Evolutionary conservation across 148 eudicot species (phyloP), one percentile per base, ranked within the genome.

Genomic region (Nepenthes gracilis): DNA sequence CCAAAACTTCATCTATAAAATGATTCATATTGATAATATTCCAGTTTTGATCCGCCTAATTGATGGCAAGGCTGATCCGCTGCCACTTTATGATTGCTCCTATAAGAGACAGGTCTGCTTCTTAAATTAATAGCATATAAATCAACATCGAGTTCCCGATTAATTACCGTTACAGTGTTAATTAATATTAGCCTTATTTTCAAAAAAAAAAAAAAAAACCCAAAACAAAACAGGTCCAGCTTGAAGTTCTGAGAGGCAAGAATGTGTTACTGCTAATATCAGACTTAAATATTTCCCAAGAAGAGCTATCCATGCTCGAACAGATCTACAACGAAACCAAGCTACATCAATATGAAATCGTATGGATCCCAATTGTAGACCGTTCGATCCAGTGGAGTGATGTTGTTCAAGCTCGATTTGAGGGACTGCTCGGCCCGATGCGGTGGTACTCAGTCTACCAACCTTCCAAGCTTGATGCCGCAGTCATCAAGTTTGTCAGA

Each of bases 1-100:
- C 48, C 54, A 32, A n/a, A 58, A 59, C 35, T 60, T 57, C 40
- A 57, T 78, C 59, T 72, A 78, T 54, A 67, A 78, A 2, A 77
- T 69, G 48, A 67, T 72, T 58, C 88, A 83, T 57, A 67, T 78
- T 8, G 93, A 86, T 71, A 86, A 86, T 77, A 80, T 86, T 80
- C 71, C 76, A 59, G 79, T 77, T 35, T 72, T 86, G 47, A 80
- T 45, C 63, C 53, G 62, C 1, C 57, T 86, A 33, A 68, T 86
- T 47, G 61, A 70, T 43, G 61, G 73, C 68, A 72, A 60, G 64
- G 85, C 80, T 12, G 83, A 83, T 47, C n/a, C 62, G 47, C 77
- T 37, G n/a, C 81, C 85, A 23, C 74, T 86, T 12, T 61, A 13
- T 65, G 88, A 83, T 53, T 79, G 88, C 56, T 43, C 75, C 61